A percentile compares a stretch with the other conserved stretches of the same genome.
Evolutionary conservation across 2,329 filamentous ascomycete genomes (phyloP).

Genomic region (Alternaria atra): DNA sequence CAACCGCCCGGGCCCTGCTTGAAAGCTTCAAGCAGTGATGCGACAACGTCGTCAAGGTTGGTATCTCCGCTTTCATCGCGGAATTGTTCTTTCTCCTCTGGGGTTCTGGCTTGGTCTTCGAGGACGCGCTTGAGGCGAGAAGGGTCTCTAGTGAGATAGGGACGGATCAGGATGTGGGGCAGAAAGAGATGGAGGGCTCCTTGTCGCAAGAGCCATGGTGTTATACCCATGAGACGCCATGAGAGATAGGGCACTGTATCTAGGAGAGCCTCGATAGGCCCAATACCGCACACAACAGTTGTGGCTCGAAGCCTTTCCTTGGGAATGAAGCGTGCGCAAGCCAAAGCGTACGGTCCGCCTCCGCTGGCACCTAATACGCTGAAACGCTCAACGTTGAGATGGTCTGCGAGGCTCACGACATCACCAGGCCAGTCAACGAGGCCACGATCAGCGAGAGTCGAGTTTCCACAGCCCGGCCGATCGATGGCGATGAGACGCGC

Average conservation of each 20-base stretch:
- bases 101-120: conserved; percentile 29
- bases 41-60: conserved; percentile 27
- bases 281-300: conserved; percentile 31
- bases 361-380: conserved; percentile 57
- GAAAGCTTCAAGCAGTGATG: conserved; percentile 27
- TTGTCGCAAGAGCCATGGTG: conserved; percentile 21
- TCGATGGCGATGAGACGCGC: conserved; percentile 54
- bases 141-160: conserved; percentile 27
- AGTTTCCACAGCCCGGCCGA: conserved; percentile 54
- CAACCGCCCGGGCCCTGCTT: conserved; percentile 26
- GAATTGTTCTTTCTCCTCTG: conserved; percentile 30
- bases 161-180: conserved; percentile 18
- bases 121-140: conserved; percentile 28
- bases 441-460: conserved; percentile 38
- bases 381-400: conserved; percentile 52
- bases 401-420: conserved; percentile 49
- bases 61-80: conserved; percentile 17
- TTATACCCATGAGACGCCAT: conserved; percentile 25
- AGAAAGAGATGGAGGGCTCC: conserved; percentile 25
- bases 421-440: conserved; percentile 52
- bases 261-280: conserved; percentile 25
- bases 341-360: conserved; percentile 58
- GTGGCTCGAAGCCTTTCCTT: conserved; percentile 25
- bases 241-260: conserved; percentile 12
- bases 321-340: conserved; percentile 54